A percentile compares a stretch with the other conserved stretches of the same genome.
These are phyloP conservation scores for Apiospora malaysiana DNA, from an alignment of 2,329 filamentous ascomycete genomes.

Conservation along the genomic window DNA sequence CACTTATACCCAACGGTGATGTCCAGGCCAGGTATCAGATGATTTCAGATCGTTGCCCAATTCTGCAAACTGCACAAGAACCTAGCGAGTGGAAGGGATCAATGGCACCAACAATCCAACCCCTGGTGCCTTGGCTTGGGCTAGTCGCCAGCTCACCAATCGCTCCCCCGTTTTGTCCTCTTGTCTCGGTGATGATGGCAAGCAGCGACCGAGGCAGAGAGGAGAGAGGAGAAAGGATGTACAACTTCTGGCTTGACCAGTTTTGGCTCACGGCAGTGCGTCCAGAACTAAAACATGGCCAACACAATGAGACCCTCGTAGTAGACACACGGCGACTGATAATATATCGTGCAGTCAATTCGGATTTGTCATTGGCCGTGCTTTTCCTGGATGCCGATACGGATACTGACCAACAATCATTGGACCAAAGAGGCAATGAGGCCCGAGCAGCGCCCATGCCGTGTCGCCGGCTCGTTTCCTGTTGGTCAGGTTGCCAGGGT, in stretches of 20 bases:
- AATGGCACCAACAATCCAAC: slow-evolving; percentile 1
- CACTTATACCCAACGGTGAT: background rate
- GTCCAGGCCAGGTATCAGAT: background rate
- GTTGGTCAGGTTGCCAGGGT: slow-evolving; percentile 48
- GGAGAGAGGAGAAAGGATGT: background rate
- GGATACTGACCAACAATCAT: slow-evolving; percentile 38
- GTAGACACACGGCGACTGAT: slow-evolving; percentile 37
- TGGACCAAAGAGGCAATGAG: slow-evolving; percentile 49
- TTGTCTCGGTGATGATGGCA: slow-evolving; percentile 7
- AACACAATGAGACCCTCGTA: slow-evolving; percentile 14
- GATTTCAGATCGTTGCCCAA: slow-evolving; percentile 18
- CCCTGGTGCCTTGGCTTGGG: background rate
- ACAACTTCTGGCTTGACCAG: background rate
- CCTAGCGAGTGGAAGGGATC: background rate
- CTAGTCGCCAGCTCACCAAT: background rate
- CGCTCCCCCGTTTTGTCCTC: background rate
- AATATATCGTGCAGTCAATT: slow-evolving; percentile 29
- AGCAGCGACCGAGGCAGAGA: background rate
- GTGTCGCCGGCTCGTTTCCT: slow-evolving; percentile 48
- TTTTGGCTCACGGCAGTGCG: background rate
- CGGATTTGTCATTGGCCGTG: slow-evolving; percentile 44
- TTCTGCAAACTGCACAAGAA: slow-evolving; percentile 5
- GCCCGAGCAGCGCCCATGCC: slow-evolving; percentile 47
- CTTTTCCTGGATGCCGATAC: slow-evolving; percentile 39
- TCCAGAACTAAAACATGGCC: slow-evolving; percentile 8